These are phyloP conservation scores for Erodium moschatum DNA, from an alignment of 441 rosid genomes.

Conservation along the genomic window DNA sequence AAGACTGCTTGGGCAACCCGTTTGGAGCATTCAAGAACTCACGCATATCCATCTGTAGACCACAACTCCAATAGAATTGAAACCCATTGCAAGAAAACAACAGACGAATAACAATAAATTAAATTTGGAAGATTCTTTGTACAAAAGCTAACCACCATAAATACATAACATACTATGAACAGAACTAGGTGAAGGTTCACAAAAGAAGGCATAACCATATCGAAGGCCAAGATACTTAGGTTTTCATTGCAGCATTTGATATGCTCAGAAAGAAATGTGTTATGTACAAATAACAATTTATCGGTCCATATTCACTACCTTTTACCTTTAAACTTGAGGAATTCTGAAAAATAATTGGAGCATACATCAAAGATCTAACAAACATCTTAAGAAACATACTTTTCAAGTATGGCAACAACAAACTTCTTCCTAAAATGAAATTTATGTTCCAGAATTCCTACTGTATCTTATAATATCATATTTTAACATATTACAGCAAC, in stretches of 20 bases:
- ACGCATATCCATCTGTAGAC: conserved; percentile 79
- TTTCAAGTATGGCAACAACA: neutral
- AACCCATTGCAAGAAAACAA: conserved; percentile 14
- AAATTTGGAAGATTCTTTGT: neutral
- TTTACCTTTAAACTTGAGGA: neutral
- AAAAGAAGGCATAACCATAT: neutral
- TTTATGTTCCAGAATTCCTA: neutral
- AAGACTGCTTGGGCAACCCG: conserved; percentile 63
- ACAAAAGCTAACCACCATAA: neutral
- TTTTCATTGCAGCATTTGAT: neutral
- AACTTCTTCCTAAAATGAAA: conserved; percentile 2
- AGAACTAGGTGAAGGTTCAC: neutral
- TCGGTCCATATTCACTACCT: neutral
- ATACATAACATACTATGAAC: neutral
- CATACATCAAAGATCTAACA: neutral
- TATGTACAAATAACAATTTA: neutral
- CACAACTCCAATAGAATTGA: conserved; percentile 15
- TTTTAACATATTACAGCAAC: neutral
- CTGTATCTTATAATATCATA: neutral
- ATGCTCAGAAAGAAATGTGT: neutral
- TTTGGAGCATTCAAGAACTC: conserved; percentile 83
- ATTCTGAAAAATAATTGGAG: neutral
- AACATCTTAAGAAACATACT: neutral
- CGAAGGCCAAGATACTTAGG: neutral
- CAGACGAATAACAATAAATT: neutral